Evolutionary conservation across 192 early-diverging fungal genomes (phyloP).

Genomic region (Entomortierella parvispora): DNA sequence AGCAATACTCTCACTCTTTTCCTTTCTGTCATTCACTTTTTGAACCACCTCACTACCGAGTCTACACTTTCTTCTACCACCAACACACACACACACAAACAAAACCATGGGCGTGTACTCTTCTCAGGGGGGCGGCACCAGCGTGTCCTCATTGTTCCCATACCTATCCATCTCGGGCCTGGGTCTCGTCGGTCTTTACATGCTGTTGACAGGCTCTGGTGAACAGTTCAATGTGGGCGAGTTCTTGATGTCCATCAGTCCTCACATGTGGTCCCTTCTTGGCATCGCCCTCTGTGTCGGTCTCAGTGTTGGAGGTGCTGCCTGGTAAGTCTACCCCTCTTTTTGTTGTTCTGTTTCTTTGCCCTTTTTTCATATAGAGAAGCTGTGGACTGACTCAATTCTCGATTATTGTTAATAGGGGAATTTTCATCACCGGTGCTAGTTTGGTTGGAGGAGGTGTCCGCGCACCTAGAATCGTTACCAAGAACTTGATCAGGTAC

Average conservation of each 20-base stretch:
- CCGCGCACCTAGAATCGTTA: slow-evolving; percentile 89
- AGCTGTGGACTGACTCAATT: background rate
- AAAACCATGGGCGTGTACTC: slow-evolving; percentile 47
- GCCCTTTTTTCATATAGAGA: background rate
- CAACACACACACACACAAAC: no score
- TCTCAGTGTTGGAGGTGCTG: slow-evolving; percentile 91
- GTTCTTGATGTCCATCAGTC: slow-evolving; percentile 79
- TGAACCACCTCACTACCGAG: no score
- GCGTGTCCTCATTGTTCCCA: slow-evolving; percentile 14
- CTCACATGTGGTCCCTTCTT: slow-evolving; percentile 89
- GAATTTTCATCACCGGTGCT: slow-evolving; percentile 94
- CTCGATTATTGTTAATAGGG: slow-evolving; percentile 63
- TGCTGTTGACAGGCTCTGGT: slow-evolving; percentile 88
- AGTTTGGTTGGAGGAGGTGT: slow-evolving; percentile 91
- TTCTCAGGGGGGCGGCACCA: slow-evolving; percentile 10
- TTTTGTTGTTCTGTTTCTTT: slow-evolving; percentile 8
- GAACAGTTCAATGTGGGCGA: slow-evolving; percentile 89
- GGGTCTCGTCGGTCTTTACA: slow-evolving; percentile 77
- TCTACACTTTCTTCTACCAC: no score
- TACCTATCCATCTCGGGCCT: slow-evolving; percentile 45
- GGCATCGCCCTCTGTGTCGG: slow-evolving; percentile 89
- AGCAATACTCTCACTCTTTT: background rate
- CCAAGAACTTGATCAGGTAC: slow-evolving; percentile 95
- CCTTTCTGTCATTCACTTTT: background rate
- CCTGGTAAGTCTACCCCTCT: slow-evolving; percentile 69